phyloP scores from a whole-genome alignment of 371 early-diverging fungal genomes.

The Mucor indicus region DNA sequence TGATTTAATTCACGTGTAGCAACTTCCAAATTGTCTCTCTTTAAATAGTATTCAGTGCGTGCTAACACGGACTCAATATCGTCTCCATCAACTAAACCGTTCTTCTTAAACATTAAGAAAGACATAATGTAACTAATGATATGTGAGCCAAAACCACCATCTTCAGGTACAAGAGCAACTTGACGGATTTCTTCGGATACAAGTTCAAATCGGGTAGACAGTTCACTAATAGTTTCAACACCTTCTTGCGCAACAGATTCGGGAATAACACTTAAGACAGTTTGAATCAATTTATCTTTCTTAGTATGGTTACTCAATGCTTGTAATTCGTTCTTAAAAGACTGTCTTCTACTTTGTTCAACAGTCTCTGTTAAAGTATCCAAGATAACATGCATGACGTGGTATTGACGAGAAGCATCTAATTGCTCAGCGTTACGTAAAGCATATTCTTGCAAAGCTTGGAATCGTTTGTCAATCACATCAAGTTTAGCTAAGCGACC shows the following conservation, averaged over 20 bases:
- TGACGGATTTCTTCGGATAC: conserved; percentile 67
- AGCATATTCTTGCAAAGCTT: conserved; percentile 61
- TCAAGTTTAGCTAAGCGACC: conserved; percentile 85
- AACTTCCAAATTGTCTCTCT: conserved; percentile 72
- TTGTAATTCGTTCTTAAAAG: conserved; percentile 67
- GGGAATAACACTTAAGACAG: conserved; percentile 59
- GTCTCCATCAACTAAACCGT: conserved; percentile 79
- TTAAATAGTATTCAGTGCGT: conserved; percentile 70
- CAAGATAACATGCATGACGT: conserved; percentile 47
- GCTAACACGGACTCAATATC: conserved; percentile 84
- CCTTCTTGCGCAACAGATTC: conserved; percentile 53
- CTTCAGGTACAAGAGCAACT: conserved; percentile 79
- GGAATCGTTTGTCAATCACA: conserved; percentile 70
- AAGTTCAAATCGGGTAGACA: conserved; percentile 63
- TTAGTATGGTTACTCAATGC: conserved; percentile 56
- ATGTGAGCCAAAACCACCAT: conserved; percentile 81
- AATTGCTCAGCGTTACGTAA: conserved; percentile 57
- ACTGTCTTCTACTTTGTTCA: conserved; percentile 24
- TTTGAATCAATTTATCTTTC: conserved; percentile 54
- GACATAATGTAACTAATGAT: conserved; percentile 67
- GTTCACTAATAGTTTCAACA: conserved; percentile 64
- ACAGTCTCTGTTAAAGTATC: conserved; percentile 46
- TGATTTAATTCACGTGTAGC: conserved; percentile 90
- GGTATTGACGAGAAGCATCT: conserved; percentile 43
- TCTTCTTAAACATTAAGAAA: conserved; percentile 72